Evolutionary conservation across 2,329 filamentous ascomycete genomes (phyloP), one percentile per base, ranked within the genome.

Genomic region (Allantophomopsis lycopodina): DNA sequence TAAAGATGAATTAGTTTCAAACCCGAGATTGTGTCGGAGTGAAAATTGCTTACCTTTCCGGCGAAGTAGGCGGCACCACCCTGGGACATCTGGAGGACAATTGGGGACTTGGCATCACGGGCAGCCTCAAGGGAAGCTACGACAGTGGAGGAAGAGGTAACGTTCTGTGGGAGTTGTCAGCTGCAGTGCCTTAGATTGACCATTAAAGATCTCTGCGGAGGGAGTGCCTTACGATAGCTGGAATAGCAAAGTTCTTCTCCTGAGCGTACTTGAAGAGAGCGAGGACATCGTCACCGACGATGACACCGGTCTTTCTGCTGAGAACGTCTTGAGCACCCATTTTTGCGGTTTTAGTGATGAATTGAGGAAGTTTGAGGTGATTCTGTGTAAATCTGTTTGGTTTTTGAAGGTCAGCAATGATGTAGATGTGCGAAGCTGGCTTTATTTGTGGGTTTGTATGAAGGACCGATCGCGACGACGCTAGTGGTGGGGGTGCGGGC

Each of bases 41-140:
- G 11, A 20, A 23, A 28, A 36, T 36, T 37, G 47, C 54, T 43
- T 63, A 78, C 75, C 76, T 89, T 89, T 64, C 85, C 87, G 54
- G 83, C 84, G 60, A 94, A 94, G 75, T 80, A 94, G 55, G 87
- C 88, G 48, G 86, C 83, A 66, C 88, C 88, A 58, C 91, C 91
- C 66, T 96, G 85, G 55, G 84, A 93, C 56, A 84, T 73, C 70
- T 96, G 91, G 52, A 96, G 78, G 65, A 95, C 83, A 65, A 95
- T 80, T 54, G 91, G 91, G 45, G 84, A 73, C 64, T 94, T 94
- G 60, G 78, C 71, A 64, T 96, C 88, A 56, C 86, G 81, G 53
- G 91, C 91, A 60, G 91, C 91, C 74, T 98, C 91, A 54, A 98
- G 86, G 40, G 85, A 68, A 54, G 86, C 79, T 50, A 95, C 81